Conservation (phyloP, 139 green algal species). For the Micractinium conductrix region DNA sequence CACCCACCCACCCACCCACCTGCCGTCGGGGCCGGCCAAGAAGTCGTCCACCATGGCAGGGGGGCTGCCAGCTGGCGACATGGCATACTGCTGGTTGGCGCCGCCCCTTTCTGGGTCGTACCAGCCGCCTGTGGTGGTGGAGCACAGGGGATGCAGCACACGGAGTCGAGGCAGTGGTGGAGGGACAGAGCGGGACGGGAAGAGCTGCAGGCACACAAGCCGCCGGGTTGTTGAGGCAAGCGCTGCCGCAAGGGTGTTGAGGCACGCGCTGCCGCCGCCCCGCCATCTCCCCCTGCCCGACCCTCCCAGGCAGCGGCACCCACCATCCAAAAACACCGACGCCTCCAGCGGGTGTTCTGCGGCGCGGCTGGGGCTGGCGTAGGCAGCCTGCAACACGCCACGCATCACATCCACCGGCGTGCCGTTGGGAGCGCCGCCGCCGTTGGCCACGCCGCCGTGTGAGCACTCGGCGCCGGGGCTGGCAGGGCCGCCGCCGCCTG, state of each 20-base stretch:
- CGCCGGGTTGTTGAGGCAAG: too few relatives aligned
- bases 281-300: too few relatives aligned
- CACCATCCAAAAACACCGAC: conserved; percentile 28
- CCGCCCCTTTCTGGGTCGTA: neutral
- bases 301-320: too few relatives aligned
- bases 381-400: neutral
- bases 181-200: too few relatives aligned
- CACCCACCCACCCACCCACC: too few relatives aligned
- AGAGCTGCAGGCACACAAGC: too few relatives aligned
- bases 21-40: neutral
- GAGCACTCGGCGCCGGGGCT: neutral
- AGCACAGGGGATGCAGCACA: neutral
- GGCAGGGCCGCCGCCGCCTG: neutral
- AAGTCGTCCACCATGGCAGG: conserved; percentile 3
- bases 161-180: neutral
- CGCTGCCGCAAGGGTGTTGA: too few relatives aligned
- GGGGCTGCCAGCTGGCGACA: conserved; percentile 29
- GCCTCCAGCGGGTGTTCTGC: conserved; percentile 4
- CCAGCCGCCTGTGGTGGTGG: conserved; percentile 27
- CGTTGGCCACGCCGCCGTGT: neutral
- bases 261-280: neutral
- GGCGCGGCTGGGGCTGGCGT: neutral
- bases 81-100: neutral
- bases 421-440: neutral
- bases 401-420: conserved; percentile 6